Base-by-base conservation (phyloP, 106 monocot genomes). In the Platanthera zijinensis region DNA sequence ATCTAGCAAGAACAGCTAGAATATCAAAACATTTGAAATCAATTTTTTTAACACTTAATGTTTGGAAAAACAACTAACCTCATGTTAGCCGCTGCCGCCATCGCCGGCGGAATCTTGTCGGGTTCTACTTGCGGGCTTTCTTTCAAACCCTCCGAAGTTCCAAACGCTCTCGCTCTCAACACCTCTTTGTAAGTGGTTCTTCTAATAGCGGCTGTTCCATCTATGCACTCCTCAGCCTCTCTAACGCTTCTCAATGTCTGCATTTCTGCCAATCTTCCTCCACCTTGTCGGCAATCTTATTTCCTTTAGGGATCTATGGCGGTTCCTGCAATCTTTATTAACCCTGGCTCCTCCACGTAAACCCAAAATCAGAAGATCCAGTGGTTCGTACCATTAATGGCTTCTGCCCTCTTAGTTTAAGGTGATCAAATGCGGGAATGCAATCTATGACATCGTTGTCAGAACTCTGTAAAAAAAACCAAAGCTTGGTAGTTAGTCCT, bases 371-470 rank as follows among this genome's bases (percentile, higher is more conserved):
- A 0, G 12, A 52, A 52, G 52, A 12, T 52, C 14, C 10, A 15
- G 17, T 5, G 5, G 5, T 59, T 47, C 45, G 45, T 51, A 95
- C 95, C 90, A 87, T 73, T 25, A 25, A 25, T 74, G 90, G 88
- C 49, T 78, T 90, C 72, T 87, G 85, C 10, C 92, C 95, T 77
- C 59, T 85, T 1, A 95, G 83, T 76, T 73, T 79, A 7, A 90
- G 95, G 71, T 92, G 92, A 79, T 90, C 95, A 76, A 95, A 95
- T 17, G 95, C 92, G 25, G 95, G 83, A 52, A 95, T 88, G 57
- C 95, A 95, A 75, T 95, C 92, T 74, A 95, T 92, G 9, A 83
- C 45, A 82, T 95, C 95, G n/a, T 92, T 92, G 78, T 92, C 92
- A 6, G 92, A 81, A 77, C 95, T 95, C 95, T 95, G 78, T 14